Evolutionary conservation across 192 early-diverging fungal genomes (phyloP).

Genomic region (Entomortierella lignicola): DNA sequence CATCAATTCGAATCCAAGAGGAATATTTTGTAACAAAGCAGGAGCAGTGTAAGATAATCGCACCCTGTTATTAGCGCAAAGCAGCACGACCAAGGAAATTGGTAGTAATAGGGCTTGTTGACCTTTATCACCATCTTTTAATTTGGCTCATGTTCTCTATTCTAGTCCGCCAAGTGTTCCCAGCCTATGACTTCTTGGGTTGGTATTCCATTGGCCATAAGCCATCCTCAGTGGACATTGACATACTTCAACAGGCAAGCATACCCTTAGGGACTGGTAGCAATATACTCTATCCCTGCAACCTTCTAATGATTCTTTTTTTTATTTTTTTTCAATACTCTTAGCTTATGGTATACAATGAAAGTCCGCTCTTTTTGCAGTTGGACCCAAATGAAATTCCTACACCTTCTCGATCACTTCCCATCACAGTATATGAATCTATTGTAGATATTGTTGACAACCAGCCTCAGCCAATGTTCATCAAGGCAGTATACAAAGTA

Average conservation of each 20-base stretch:
- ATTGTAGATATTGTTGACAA: constrained; percentile 73
- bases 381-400: constrained; percentile 68
- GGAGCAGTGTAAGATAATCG: constrained; percentile 74
- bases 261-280: background rate
- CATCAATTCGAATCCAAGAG: constrained; percentile 65
- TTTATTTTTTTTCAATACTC: background rate
- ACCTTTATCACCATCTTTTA: background rate
- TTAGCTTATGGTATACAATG: constrained; percentile 79
- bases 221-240: constrained; percentile 71
- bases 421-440: constrained; percentile 83
- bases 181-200: constrained; percentile 82
- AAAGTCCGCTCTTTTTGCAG: constrained; percentile 80
- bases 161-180: constrained; percentile 86
- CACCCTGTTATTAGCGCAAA: too few relatives aligned
- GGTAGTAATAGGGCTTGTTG: too few relatives aligned
- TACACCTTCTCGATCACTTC: constrained; percentile 71
- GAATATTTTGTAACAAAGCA: constrained; percentile 77
- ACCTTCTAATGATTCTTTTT: background rate
- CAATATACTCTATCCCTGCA: background rate
- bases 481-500: constrained; percentile 75
- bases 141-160: background rate
- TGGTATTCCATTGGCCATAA: constrained; percentile 82
- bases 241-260: constrained; percentile 80
- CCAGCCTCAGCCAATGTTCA: constrained; percentile 70
- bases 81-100: too few relatives aligned